Base-by-base conservation (phyloP, 73 alveolate species). In the Paramecium caudatum region DNA sequence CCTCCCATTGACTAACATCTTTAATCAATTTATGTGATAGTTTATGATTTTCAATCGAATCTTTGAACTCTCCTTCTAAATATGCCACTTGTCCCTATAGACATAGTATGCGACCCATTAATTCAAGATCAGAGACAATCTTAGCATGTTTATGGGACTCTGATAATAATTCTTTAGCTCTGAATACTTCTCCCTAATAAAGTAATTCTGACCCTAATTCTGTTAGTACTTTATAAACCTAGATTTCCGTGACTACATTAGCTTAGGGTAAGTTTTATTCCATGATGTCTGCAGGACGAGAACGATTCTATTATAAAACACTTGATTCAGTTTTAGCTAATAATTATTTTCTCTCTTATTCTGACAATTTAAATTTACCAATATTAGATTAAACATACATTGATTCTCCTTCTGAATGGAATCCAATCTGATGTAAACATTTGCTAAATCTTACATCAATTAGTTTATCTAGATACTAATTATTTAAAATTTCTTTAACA, bases 241-340 rank as follows among this genome's bases (percentile, higher is more conserved):
- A 39, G 30, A 86, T 63, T 16, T 86, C 93, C 33, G 69, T 86
- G n/a, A 86, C 55, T 8, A 86, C 48, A 27, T 86, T 86, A 4
- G 93, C 86, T 63, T 86, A 62, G n/a, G 93, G 93, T 1, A 86
- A 47, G 21, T 37, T 63, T 17, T 86, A 27, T 21, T 86, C 93
- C 82, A 70, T 86, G 0, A 86, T 23, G 65, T 86, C 93, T 0
- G 63, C 87, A 63, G 93, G 90, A 27, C 84, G 36, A 25, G 82
- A 49, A 12, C 90, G 63, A 46, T 55, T 86, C 8, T 70, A 86
- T 86, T 62, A 23, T 19, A 86, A 33, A 12, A 62, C 68, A 37
- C 90, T 62, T 1, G 93, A 86, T 86, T 86, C 93, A n/a, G 93
- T 86, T 86, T 86, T 86, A 15, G 93, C 87, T 13, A 86, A 23